phyloP scores from a whole-genome alignment of 2,329 filamentous ascomycete species.

The Pseudovirgaria hyperparasitica region DNA sequence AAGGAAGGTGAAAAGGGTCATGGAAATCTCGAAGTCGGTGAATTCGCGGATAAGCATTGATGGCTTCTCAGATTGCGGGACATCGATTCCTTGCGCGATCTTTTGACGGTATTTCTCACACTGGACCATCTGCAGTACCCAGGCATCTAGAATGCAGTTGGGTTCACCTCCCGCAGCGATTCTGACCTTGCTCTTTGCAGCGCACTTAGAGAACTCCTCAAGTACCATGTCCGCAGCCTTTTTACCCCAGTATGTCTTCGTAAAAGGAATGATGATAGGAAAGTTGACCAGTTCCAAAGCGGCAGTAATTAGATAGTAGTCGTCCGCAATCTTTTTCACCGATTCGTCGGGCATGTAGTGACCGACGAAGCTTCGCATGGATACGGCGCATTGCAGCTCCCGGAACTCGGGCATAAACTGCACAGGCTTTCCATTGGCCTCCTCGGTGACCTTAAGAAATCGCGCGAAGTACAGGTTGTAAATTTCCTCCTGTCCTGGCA shows the following conservation, averaged over 20 bases:
- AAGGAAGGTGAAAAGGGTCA: slow-evolving; percentile 90
- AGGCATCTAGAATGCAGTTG: slow-evolving; percentile 90
- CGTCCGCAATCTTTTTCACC: slow-evolving; percentile 87
- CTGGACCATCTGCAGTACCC: slow-evolving; percentile 79
- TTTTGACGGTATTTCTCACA: slow-evolving; percentile 72
- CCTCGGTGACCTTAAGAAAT: slow-evolving; percentile 60
- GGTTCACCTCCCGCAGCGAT: slow-evolving; percentile 81
- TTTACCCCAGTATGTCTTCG: slow-evolving; percentile 95
- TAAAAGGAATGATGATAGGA: slow-evolving; percentile 89
- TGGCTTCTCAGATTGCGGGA: slow-evolving; percentile 67
- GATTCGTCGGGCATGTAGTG: slow-evolving; percentile 86
- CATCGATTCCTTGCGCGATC: slow-evolving; percentile 56
- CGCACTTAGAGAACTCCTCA: slow-evolving; percentile 77
- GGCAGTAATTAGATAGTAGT: slow-evolving; percentile 93
- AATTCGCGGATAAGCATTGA: slow-evolving; percentile 73
- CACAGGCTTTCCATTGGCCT: slow-evolving; percentile 58
- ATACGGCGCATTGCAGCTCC: slow-evolving; percentile 88
- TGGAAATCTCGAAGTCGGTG: slow-evolving; percentile 78
- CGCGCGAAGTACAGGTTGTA: slow-evolving; percentile 76
- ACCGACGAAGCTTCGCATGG: slow-evolving; percentile 92
- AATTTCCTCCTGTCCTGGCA: slow-evolving; percentile 84
- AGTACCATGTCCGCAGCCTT: slow-evolving; percentile 89
- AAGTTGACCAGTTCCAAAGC: slow-evolving; percentile 97
- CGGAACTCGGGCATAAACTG: slow-evolving; percentile 90
- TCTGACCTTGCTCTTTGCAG: slow-evolving; percentile 82